Base-by-base conservation (phyloP, 2,329 filamentous ascomycete species). In the Elsinoe ampelina region DNA sequence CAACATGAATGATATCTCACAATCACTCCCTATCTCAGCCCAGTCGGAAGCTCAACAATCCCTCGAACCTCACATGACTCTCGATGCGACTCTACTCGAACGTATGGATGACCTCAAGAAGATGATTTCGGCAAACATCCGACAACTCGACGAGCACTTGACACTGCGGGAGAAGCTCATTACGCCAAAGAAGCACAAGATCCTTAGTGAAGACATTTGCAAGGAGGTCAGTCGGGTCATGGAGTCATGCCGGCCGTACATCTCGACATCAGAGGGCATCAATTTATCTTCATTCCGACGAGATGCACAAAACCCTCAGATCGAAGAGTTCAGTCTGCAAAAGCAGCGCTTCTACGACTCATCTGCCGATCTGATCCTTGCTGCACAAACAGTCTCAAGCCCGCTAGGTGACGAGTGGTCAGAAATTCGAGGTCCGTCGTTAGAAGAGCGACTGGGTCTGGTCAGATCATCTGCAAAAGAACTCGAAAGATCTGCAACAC, bases 371-470 rank as follows among this genome's bases (percentile, higher is more conserved):
- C 80, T 98, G 26, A 74, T 97, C 3, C 74, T 95, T 51, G 84
- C 86, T 58, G 96, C 91, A 66, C 93, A 98, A 71, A 84, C 87
- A 20, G 86, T 97, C n/a, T 88, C 90, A 5, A 89, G 89, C 7
- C 93, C 93, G 5, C 72, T 98, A 42, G 88, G 86, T 7, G 93
- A 98, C 68, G 93, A 98, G 72, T 98, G 93, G 93, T 83, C 91
- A 3, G 90, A 95, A 68, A 78, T 91, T n/a, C 84, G 90, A 42
- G 89, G 90, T 1, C 89, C 95, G 68, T 87, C 91, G 6, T 76
- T 98, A 30, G 92, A 96, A 66, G 89, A 89, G 62, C 84, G 93
- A 19, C 72, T 97, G 22, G 87, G 86, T 61, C 85, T 87, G 61
- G 89, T 96, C 58, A 82, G 86, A 54, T 79, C 83, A 58, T 87